Conservation (phyloP, 2,329 filamentous ascomycete species). For the Dactylellina drechsleri region DNA sequence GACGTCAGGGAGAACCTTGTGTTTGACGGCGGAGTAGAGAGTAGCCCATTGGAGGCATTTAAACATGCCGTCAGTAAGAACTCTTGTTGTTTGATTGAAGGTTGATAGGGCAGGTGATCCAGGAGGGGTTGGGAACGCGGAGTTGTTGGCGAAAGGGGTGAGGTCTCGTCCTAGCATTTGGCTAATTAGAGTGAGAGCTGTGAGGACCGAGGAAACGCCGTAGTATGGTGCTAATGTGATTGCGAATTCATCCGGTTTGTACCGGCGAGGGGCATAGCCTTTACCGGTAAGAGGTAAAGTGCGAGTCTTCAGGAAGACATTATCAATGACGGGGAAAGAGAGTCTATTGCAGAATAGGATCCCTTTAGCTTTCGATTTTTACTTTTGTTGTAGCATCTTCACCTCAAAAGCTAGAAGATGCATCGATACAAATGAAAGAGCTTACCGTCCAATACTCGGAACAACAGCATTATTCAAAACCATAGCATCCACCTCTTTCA, state of each 20-base stretch:
- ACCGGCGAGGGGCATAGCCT: slow-evolving; percentile 57
- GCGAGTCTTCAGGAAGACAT: slow-evolving; percentile 58
- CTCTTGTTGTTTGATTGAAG: slow-evolving; percentile 61
- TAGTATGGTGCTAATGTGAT: slow-evolving; percentile 59
- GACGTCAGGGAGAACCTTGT: slow-evolving; percentile 59
- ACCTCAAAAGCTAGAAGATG: too few relatives aligned
- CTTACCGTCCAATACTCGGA: slow-evolving; percentile 13
- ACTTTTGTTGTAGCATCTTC: background rate
- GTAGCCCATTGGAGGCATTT: slow-evolving; percentile 61
- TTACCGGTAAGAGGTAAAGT: slow-evolving; percentile 59
- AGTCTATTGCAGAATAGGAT: background rate
- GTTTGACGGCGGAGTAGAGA: slow-evolving; percentile 60
- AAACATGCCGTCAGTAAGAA: slow-evolving; percentile 61
- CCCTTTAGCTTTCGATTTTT: background rate
- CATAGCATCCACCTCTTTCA: slow-evolving; percentile 23
- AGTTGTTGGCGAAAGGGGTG: slow-evolving; percentile 54
- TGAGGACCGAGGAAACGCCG: slow-evolving; percentile 58
- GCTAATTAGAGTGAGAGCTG: slow-evolving; percentile 54
- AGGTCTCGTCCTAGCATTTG: slow-evolving; percentile 55
- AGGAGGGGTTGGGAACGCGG: slow-evolving; percentile 46
- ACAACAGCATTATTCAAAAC: slow-evolving; percentile 12
- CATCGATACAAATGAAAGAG: background rate
- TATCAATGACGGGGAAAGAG: slow-evolving; percentile 58
- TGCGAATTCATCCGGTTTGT: slow-evolving; percentile 59
- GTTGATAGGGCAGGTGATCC: slow-evolving; percentile 55